phyloP scores from a whole-genome alignment of 2,329 filamentous ascomycete genomes.

The Xylaria sp. region DNA sequence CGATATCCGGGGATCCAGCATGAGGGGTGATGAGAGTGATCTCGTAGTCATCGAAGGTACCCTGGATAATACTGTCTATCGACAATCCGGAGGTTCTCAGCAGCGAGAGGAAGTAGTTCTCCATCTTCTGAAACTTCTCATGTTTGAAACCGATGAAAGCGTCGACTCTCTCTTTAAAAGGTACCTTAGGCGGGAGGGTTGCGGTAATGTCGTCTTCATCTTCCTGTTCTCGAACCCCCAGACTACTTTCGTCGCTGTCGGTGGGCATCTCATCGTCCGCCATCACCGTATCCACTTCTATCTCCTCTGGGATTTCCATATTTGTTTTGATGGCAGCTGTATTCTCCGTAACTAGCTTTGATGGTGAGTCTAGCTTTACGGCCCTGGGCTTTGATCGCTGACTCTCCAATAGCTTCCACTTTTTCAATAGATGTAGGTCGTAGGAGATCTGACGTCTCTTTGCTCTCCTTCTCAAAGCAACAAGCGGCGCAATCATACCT shows the following conservation, averaged over 20 bases:
- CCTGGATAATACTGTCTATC: conserved; percentile 50
- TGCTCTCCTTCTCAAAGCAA: conserved; percentile 35
- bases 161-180: conserved; percentile 41
- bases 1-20: conserved; percentile 45
- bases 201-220: conserved; percentile 3
- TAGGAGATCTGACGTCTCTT: conserved; percentile 8
- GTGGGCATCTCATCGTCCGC: conserved; percentile 14
- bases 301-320: conserved; percentile 21
- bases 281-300: conserved; percentile 18
- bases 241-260: conserved; percentile 14
- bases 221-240: background rate
- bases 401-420: conserved; percentile 10
- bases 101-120: conserved; percentile 47
- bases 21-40: conserved; percentile 49
- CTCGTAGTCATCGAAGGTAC: conserved; percentile 52
- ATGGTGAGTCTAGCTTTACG: background rate
- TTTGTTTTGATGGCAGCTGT: background rate
- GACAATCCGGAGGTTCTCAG: conserved; percentile 42
- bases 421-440: conserved; percentile 5
- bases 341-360: background rate
- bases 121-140: conserved; percentile 40
- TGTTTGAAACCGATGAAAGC: conserved; percentile 38
- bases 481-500: conserved; percentile 37
- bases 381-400: background rate
- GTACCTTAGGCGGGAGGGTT: conserved; percentile 36